These are phyloP conservation scores for Phytophthora capsici DNA, from an alignment of 352 stramenopile species.

Conservation along the genomic window DNA sequence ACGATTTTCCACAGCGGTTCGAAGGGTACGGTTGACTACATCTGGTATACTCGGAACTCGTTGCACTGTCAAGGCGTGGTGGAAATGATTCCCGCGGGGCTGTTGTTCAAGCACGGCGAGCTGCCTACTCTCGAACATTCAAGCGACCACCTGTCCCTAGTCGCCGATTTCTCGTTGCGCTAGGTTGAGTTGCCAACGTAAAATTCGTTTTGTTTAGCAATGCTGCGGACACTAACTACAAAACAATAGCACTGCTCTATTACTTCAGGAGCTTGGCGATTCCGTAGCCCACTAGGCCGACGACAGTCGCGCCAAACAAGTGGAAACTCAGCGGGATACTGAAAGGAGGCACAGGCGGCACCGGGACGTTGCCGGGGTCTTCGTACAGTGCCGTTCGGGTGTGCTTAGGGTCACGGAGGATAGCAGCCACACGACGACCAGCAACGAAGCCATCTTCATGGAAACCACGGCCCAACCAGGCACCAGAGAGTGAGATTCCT, in stretches of 20 bases:
- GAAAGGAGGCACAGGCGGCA: conserved; percentile 77
- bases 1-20: conserved; percentile 71
- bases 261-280: conserved; percentile 65
- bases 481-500: conserved; percentile 81
- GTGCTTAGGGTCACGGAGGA: conserved; percentile 81
- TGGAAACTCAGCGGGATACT: conserved; percentile 74
- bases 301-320: conserved; percentile 52
- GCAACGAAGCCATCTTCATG: conserved; percentile 89
- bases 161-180: conserved; percentile 65
- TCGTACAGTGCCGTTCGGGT: conserved; percentile 78
- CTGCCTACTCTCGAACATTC: conserved; percentile 61
- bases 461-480: conserved; percentile 85
- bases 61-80: conserved; percentile 70
- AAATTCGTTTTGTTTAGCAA: conserved; percentile 4
- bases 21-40: conserved; percentile 74
- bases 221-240: conserved; percentile 18
- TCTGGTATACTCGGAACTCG: conserved; percentile 62
- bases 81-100: conserved; percentile 59
- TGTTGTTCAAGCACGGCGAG: conserved; percentile 56
- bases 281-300: conserved; percentile 71
- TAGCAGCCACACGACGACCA: conserved; percentile 77
- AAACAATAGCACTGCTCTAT: conserved; percentile 33
- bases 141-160: conserved; percentile 74
- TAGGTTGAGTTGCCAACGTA: conserved; percentile 6
- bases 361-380: conserved; percentile 81